phyloP scores from a whole-genome alignment of 2,329 filamentous ascomycete species.

The Alternaria tenuissima region DNA sequence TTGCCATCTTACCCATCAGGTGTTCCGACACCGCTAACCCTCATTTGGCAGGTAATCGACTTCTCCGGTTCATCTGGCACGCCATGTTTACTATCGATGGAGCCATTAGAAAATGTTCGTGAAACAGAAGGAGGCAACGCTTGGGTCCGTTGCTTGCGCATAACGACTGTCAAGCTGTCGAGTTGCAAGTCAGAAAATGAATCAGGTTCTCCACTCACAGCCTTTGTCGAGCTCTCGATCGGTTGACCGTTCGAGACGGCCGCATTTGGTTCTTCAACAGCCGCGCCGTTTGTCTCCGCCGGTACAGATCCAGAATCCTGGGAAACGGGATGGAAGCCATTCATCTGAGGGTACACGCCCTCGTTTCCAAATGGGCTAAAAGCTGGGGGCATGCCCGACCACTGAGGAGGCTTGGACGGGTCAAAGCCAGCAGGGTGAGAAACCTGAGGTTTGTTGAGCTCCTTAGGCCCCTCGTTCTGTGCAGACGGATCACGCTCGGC shows the following conservation, averaged over 20 bases:
- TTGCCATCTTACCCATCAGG: conserved; percentile 37
- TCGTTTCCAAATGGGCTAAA: conserved; percentile 34
- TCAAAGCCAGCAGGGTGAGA: conserved; percentile 51
- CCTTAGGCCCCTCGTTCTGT: conserved; percentile 74
- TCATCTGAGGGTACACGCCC: conserved; percentile 36
- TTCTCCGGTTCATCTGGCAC: conserved; percentile 59
- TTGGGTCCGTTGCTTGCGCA: conserved; percentile 53
- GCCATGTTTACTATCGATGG: conserved; percentile 60
- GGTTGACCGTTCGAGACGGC: conserved; percentile 37
- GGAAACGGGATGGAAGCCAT: conserved; percentile 36
- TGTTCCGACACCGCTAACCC: conserved; percentile 47
- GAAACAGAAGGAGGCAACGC: conserved; percentile 39
- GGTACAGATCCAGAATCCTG: conserved; percentile 22
- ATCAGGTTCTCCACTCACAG: conserved; percentile 50
- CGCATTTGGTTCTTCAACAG: conserved; percentile 31
- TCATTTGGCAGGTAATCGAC: conserved; percentile 48
- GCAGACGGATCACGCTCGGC: conserved; percentile 76
- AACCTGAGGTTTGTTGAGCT: conserved; percentile 52
- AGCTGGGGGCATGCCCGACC: conserved; percentile 35
- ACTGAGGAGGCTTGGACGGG: conserved; percentile 38
- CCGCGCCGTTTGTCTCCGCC: conserved; percentile 33
- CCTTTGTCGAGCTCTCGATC: conserved; percentile 40
- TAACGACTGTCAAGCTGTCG: conserved; percentile 61
- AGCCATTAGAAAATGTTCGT: conserved; percentile 65
- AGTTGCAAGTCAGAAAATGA: conserved; percentile 64